Percentiles rank a stretch among this genome's conserved stretches.
Evolutionary conservation across 2,329 filamentous ascomycete species (phyloP).

Genomic region (Trichoderma citrinoviride): DNA sequence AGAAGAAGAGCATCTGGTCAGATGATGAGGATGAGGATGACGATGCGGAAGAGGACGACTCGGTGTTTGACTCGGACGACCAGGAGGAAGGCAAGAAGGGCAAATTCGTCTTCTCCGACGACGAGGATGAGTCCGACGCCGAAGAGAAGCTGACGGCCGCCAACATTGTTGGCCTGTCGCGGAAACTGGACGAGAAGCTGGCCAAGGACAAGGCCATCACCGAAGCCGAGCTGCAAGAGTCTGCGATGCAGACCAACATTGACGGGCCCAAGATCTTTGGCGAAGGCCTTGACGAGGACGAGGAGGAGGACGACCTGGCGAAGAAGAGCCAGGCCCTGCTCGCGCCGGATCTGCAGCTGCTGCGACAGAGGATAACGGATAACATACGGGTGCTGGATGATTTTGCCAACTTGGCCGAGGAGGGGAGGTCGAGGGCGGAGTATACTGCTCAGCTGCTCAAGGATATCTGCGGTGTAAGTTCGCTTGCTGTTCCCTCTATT

Average conservation of each 20-base stretch:
- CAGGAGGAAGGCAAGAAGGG: slow-evolving; percentile 46
- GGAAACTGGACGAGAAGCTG: slow-evolving; percentile 74
- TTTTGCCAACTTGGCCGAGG: slow-evolving; percentile 76
- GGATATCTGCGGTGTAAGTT: slow-evolving; percentile 70
- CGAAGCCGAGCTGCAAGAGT: slow-evolving; percentile 80
- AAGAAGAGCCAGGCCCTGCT: slow-evolving; percentile 62
- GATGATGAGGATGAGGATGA: slow-evolving; percentile 41
- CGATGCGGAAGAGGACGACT: slow-evolving; percentile 48
- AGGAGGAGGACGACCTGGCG: slow-evolving; percentile 56
- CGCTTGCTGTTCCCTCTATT: not conserved
- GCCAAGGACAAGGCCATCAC: slow-evolving; percentile 79
- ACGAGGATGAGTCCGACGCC: slow-evolving; percentile 82
- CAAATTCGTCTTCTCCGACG: slow-evolving; percentile 83
- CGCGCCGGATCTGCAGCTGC: slow-evolving; percentile 84
- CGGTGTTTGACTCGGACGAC: slow-evolving; percentile 71
- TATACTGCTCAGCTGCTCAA: slow-evolving; percentile 84
- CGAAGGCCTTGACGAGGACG: slow-evolving; percentile 54
- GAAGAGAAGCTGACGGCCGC: slow-evolving; percentile 91
- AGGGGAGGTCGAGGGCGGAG: slow-evolving; percentile 78
- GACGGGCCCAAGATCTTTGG: slow-evolving; percentile 65
- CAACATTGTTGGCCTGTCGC: slow-evolving; percentile 89
- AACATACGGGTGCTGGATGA: slow-evolving; percentile 89
- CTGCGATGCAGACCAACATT: slow-evolving; percentile 90
- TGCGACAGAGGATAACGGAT: slow-evolving; percentile 87
- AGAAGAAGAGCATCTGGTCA: slow-evolving; percentile 26